A percentile compares a stretch with the other conserved stretches of the same genome.
Conservation (phyloP, 2,329 filamentous ascomycete species). For the Leptographium wingfieldii region DNA sequence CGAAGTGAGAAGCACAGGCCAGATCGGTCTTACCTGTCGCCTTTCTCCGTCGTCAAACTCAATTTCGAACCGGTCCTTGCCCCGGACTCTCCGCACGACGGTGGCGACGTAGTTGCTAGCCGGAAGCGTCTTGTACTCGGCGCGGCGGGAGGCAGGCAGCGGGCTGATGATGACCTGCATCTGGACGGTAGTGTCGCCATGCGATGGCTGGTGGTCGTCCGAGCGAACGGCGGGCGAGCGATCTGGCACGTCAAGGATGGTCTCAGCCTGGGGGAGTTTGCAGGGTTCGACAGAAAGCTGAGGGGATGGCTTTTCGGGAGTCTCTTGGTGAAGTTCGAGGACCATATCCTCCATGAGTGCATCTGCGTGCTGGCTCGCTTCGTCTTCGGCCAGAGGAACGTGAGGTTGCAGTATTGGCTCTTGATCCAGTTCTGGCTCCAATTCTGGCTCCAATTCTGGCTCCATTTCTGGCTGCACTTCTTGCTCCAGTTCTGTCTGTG, state of each 20-base stretch:
- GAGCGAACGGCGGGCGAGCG: not conserved
- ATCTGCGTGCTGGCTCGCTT: not conserved
- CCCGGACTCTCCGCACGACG: constrained; percentile 3
- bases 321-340: not conserved
- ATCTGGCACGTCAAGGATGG: not conserved
- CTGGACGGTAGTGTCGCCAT: not conserved
- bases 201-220: not conserved
- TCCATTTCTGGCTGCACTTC: not conserved
- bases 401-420: not conserved
- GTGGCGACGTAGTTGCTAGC: constrained; percentile 10
- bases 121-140: constrained; percentile 6
- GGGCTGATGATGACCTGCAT: constrained; percentile 9
- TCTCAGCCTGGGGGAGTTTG: not conserved
- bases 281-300: too few species aligned
- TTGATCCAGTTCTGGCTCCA: not conserved
- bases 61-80: constrained; percentile 9
- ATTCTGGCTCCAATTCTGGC: too few species aligned
- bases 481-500: not conserved
- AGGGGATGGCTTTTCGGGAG: not conserved
- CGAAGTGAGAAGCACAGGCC: not conserved
- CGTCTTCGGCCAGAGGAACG: not conserved
- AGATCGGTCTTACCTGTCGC: constrained; percentile 8
- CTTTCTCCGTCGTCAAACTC: constrained; percentile 12
- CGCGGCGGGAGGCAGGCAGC: constrained; percentile 2
- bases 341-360: not conserved